Percentiles rank a stretch among this genome's conserved stretches.
Conservation (phyloP, 768 basidiomycete genomes). For the Amanita rubescens region DNA sequence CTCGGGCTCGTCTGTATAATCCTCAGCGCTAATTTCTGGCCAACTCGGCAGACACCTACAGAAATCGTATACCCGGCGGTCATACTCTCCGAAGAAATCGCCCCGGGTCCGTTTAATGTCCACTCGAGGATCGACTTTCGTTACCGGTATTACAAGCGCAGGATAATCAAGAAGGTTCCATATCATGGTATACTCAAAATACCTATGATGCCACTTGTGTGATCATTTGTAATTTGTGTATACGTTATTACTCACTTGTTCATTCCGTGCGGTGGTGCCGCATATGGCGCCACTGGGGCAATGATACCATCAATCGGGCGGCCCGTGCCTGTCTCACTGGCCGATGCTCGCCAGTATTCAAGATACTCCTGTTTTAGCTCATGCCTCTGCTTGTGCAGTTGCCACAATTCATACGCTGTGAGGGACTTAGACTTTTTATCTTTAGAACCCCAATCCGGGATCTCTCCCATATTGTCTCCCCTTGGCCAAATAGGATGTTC, state of each 20-base stretch:
- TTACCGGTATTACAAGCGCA: slow-evolving; percentile 55
- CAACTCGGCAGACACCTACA: slow-evolving; percentile 35
- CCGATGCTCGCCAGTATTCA: slow-evolving; percentile 54
- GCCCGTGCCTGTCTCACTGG: slow-evolving; percentile 49
- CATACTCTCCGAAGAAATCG: slow-evolving; percentile 39
- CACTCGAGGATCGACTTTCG: slow-evolving; percentile 44
- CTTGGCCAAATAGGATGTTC: slow-evolving; percentile 3
- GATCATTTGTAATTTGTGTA: background rate
- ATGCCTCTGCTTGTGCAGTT: slow-evolving; percentile 45
- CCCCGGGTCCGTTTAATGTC: slow-evolving; percentile 41
- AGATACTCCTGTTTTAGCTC: slow-evolving; percentile 50
- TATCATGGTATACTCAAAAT: slow-evolving; percentile 47
- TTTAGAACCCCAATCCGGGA: slow-evolving; percentile 21
- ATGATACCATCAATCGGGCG: slow-evolving; percentile 75
- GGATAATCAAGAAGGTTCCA: slow-evolving; percentile 69
- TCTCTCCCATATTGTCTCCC: background rate
- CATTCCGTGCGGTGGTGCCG: slow-evolving; percentile 57
- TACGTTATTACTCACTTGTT: slow-evolving; percentile 31
- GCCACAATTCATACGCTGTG: slow-evolving; percentile 60
- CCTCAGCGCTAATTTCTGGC: background rate
- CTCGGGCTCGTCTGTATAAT: slow-evolving; percentile 50
- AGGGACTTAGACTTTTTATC: slow-evolving; percentile 11
- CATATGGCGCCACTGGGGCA: slow-evolving; percentile 49
- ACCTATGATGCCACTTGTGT: slow-evolving; percentile 22
- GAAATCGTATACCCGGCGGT: slow-evolving; percentile 41